Evolutionary conservation across 495 filamentous ascomycete genomes (phyloP), one percentile per base, ranked within the genome.

Genomic region (Aspergillus affinis): DNA sequence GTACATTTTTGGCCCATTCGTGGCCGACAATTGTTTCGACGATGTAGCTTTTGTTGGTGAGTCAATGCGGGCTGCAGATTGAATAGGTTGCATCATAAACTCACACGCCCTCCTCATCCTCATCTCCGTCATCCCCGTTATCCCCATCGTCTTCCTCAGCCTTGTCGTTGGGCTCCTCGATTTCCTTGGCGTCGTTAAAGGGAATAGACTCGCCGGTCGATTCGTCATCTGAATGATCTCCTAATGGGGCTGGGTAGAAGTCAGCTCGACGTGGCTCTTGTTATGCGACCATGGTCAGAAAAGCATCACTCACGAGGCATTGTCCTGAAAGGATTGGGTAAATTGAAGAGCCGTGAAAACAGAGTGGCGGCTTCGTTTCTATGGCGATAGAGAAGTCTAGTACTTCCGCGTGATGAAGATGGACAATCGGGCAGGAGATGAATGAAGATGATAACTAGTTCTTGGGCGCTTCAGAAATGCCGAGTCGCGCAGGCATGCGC

Each of bases 1-100:
- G 51, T 58, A 77, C 80, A 54, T 77, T 70, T 18, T 68, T 69
- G 15, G 61, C 58, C 60, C 76, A 84, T 9, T 61, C 58, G 56
- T 88, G 86, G 0, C 66, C 68, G 6, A 79, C 23, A 29, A 89
- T 88, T 17, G 74, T 75, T 59, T 89, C 86, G 2, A 89, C 86
- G 12, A 82, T 66, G 62, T 81, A 89, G n/a, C 85, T 88, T 52
- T 41, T 41, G 36, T 41, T 41, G 27, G 18, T 30, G 13, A 36
- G 57, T 82, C 63, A 85, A 78, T 56, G 21, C 60, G 8, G 30
- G 29, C 30, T 17, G 4, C 20, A 36, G 21, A 19, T 45, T 6
- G 30, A n/a, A 41, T 9, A 29, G 20, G 19, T 29, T 51, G 13
- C 63, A 47, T 44, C 32, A 41, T 59, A 36, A 55, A 64, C 75